phyloP scores from a whole-genome alignment of 75 land plant genomes.

The Sequoiadendron giganteum region DNA sequence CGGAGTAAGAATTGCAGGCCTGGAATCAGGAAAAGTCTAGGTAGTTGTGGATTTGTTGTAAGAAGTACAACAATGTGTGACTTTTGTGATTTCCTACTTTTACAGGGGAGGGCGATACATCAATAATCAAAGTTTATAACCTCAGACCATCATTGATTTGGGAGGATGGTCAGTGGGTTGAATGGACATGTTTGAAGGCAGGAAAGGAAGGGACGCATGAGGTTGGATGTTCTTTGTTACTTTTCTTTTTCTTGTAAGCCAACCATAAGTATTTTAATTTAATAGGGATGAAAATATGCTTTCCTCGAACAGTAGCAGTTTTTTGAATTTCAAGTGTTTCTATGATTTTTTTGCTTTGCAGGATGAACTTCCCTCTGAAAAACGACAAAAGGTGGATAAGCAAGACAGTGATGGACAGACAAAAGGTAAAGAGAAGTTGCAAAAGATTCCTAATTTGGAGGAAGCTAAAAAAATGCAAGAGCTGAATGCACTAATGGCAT shows the following conservation, averaged over 20 bases:
- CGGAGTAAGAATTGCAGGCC: neutral
- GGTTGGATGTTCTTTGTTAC: conserved; percentile 15
- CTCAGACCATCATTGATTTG: conserved; percentile 86
- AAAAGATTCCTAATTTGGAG: conserved; percentile 10
- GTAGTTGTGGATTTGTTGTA: neutral
- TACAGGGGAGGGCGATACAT: conserved; percentile 70
- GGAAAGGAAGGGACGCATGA: conserved; percentile 19
- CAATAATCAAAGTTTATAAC: conserved; percentile 60
- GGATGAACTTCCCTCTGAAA: conserved; percentile 53
- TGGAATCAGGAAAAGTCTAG: neutral
- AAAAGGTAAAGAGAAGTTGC: conserved; percentile 19
- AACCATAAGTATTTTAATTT: neutral
- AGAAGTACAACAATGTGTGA: neutral
- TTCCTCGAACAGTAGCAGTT: neutral
- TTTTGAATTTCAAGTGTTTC: neutral
- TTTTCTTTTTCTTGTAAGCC: neutral
- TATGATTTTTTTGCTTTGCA: conserved; percentile 8
- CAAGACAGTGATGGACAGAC: conserved; percentile 17
- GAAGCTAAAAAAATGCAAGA: conserved; percentile 30
- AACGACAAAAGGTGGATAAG: conserved; percentile 42
- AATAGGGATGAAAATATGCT: neutral
- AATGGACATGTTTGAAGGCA: conserved; percentile 40
- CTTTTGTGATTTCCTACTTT: neutral
- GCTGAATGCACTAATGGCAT: conserved; percentile 17
- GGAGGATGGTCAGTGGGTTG: conserved; percentile 75